Evolutionary conservation across 345 rosid genomes (phyloP), one percentile per base, ranked within the genome.

Genomic region (Physaria fendleri): DNA sequence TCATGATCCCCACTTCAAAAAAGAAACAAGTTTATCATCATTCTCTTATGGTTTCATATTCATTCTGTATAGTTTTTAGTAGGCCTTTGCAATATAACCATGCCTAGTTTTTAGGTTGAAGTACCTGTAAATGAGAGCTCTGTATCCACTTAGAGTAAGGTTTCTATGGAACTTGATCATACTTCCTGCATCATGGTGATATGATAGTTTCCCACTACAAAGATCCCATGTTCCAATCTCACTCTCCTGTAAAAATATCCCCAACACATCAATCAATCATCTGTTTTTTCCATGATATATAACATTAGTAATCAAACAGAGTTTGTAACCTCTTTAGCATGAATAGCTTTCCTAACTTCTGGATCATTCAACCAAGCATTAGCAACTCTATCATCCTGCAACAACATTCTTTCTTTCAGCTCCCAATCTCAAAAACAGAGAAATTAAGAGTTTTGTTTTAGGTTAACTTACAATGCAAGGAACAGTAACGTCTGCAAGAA

Each of bases 71-170:
- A n/a, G 18, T 23, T 30, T 38, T 32, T 22, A n/a, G n/a, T n/a
- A n/a, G n/a, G n/a, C n/a, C n/a, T n/a, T n/a, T n/a, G n/a, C n/a
- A n/a, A n/a, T n/a, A n/a, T n/a, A n/a, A n/a, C n/a, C n/a, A n/a
- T n/a, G n/a, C n/a, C n/a, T n/a, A n/a, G n/a, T n/a, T n/a, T n/a
- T n/a, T n/a, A n/a, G n/a, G n/a, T 47, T 70, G 2, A 17, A 17
- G 56, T 59, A 88, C 98, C 93, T 91, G 79, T 62, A 92, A 56
- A 92, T 81, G 34, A 92, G 93, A 35, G 93, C 95, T 8, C 83
- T 80, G 59, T 71, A 82, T 38, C 95, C 96, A 54, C 62, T 77
- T 55, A 71, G 30, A 32, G 90, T 92, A 28, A 92, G 90, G 77
- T 92, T 84, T 77, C 62, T 85, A 76, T 92, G 98, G 73, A 69